Evolutionary conservation across 2,329 filamentous ascomycete genomes (phyloP).

Genomic region (Trichoderma hamatum): DNA sequence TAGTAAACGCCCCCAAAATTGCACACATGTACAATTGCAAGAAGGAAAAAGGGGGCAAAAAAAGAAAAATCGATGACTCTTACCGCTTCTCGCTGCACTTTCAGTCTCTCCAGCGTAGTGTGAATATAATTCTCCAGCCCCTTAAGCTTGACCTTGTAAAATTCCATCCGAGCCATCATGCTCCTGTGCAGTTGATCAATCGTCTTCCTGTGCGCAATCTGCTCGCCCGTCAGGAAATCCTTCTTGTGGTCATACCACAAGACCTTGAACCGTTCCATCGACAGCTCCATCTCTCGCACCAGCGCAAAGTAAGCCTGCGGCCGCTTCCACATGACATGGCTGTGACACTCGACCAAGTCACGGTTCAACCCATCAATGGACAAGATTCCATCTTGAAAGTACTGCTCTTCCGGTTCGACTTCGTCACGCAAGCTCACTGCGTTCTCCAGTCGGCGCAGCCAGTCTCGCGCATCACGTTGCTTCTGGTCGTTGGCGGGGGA

Average conservation of each 20-base stretch:
- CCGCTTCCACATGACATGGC: constrained; percentile 64
- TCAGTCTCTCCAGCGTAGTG: constrained; percentile 62
- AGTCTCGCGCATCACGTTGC: constrained; percentile 65
- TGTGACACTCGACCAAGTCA: constrained; percentile 66
- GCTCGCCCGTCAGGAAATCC: constrained; percentile 32
- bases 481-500: constrained; percentile 60
- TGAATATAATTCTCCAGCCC: constrained; percentile 66
- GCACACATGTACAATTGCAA: background rate
- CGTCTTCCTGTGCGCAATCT: constrained; percentile 38
- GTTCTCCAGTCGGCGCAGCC: constrained; percentile 63
- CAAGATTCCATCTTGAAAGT: constrained; percentile 55
- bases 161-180: constrained; percentile 59
- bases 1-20: background rate
- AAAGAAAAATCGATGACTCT: constrained; percentile 33
- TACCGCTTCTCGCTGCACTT: constrained; percentile 64
- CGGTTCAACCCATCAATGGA: constrained; percentile 64
- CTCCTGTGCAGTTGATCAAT: constrained; percentile 54
- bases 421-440: constrained; percentile 64
- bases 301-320: constrained; percentile 63
- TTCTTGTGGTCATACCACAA: constrained; percentile 31
- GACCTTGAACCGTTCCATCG: constrained; percentile 50
- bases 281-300: constrained; percentile 51
- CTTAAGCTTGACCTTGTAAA: constrained; percentile 63
- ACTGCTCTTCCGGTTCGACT: constrained; percentile 58
- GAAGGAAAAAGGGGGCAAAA: background rate